Evolutionary conservation across 352 stramenopile species (phyloP).

Genomic region (Pilasporangium apinafurcum): DNA sequence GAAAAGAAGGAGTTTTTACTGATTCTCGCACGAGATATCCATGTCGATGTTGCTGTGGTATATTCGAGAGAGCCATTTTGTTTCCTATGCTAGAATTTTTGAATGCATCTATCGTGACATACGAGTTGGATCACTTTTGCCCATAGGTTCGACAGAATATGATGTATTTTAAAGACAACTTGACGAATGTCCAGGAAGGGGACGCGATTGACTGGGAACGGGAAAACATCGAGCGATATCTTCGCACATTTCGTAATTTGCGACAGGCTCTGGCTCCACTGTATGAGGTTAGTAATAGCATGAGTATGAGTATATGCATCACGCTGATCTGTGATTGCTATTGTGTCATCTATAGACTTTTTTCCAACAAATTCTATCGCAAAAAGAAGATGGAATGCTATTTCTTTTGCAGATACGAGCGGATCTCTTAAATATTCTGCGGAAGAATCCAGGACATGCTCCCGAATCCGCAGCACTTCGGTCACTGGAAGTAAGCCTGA

Average conservation of each 20-base stretch:
- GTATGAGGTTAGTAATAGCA: constrained; percentile 37
- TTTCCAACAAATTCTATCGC: constrained; percentile 80
- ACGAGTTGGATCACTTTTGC: too few relatives aligned
- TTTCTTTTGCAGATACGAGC: constrained; percentile 77
- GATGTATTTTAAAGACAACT: constrained; percentile 44
- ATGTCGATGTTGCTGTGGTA: constrained; percentile 52
- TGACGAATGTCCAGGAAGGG: constrained; percentile 34
- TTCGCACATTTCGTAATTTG: constrained; percentile 63
- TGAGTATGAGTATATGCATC: not conserved
- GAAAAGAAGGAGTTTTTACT: constrained; percentile 80
- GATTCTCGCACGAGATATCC: constrained; percentile 66
- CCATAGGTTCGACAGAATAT: constrained; percentile 46
- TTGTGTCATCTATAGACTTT: too few relatives aligned
- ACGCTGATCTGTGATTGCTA: not conserved
- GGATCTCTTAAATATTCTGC: constrained; percentile 56
- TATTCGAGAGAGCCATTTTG: not conserved
- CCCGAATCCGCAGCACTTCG: constrained; percentile 45
- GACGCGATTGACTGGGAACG: constrained; percentile 52
- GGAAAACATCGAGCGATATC: constrained; percentile 68
- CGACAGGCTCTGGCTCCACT: constrained; percentile 49
- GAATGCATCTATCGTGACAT: too few relatives aligned
- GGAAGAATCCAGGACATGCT: constrained; percentile 34
- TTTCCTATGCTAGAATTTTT: not conserved
- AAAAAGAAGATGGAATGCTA: constrained; percentile 73
- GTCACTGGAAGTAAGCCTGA: constrained; percentile 66